Conservation (phyloP, 75 land plant species). For the Ceratopteris richardii region DNA sequence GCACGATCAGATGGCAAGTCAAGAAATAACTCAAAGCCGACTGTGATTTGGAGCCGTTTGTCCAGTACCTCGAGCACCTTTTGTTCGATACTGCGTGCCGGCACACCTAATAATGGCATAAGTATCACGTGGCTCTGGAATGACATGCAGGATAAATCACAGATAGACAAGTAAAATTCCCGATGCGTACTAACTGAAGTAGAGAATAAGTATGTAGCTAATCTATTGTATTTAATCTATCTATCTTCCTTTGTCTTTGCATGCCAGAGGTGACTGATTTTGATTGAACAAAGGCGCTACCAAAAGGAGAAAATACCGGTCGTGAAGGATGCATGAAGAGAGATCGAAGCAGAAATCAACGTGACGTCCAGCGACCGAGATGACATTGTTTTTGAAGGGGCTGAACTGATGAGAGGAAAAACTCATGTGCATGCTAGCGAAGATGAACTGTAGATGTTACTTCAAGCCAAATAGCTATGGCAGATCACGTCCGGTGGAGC, state of each 20-base stretch:
- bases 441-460: too few relatives aligned
- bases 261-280: background rate
- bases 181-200: background rate
- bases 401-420: too few relatives aligned
- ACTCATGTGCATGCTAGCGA: too few relatives aligned
- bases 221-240: background rate
- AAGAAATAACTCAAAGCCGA: background rate
- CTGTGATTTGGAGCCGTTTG: background rate
- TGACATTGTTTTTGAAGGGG: too few relatives aligned
- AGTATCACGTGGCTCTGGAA: background rate
- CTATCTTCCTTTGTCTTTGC: background rate
- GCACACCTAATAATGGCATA: background rate
- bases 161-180: background rate
- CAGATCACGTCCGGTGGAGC: too few relatives aligned
- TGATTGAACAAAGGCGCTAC: background rate
- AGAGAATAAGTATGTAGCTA: background rate
- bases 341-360: constrained; percentile 1
- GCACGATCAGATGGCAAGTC: background rate
- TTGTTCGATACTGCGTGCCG: background rate
- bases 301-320: background rate
- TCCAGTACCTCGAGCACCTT: background rate
- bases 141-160: background rate
- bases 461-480: too few relatives aligned
- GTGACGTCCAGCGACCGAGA: too few relatives aligned
- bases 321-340: background rate